Evolutionary conservation across 345 rosid species (phyloP), one percentile per base, ranked within the genome.

Genomic region (Lepidium africanum): DNA sequence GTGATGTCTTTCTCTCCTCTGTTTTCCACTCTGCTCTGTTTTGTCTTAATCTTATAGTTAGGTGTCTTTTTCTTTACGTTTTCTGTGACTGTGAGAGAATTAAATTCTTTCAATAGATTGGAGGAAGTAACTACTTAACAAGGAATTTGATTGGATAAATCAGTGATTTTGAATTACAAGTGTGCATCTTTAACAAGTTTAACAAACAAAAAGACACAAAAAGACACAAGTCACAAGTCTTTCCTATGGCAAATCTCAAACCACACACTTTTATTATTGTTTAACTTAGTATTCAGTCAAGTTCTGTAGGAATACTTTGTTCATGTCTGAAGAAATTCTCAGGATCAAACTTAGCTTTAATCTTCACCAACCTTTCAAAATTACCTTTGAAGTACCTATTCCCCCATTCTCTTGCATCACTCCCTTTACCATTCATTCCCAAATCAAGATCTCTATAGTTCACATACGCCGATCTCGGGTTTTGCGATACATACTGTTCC

Each of bases 231-330:
- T 46, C 36, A 62, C 25, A 54, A 45, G 40, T 54, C 33, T 55
- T 72, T 37, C 64, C 58, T 46, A 72, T 16, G 14, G 63, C 57
- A 72, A 62, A 57, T 56, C 46, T 35, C 59, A 72, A 39, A 72
- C 66, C 46, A 57, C 76, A 72, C 59, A 57, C 60, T 19, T 65
- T 64, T 72, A 64, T 64, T 72, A 40, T 65, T 57, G 12, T 49
- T 32, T 40, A 38, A 37, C 65, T 55, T 70, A 30, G 30, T 39
- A 39, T 17, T 56, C 71, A 40, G 36, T 72, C 66, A 40, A 72
- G 60, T 23, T 35, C 45, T n/a, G 65, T 65, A 38, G 90, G 92
- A 64, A 87, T 78, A 49, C 92, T 87, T 69, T 87, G 90, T 74
- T 81, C 82, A 78, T 76, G 76, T 46, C 82, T 76, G 55, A 85